Evolutionary conservation across 345 rosid species (phyloP), one percentile per base, ranked within the genome.

Genomic region (Pistacia atlantica): DNA sequence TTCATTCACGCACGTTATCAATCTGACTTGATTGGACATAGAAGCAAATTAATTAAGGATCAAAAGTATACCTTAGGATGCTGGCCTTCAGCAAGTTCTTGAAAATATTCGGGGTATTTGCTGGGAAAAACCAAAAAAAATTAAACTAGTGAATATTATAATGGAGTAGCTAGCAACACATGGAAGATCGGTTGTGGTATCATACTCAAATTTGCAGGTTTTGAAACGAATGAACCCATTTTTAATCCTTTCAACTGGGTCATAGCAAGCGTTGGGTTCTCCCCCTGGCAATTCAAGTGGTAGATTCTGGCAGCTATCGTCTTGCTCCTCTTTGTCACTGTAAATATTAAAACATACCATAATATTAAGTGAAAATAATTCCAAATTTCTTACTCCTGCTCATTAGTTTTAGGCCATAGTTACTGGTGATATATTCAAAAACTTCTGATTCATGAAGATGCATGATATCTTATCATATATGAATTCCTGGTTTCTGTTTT

Each of bases 161-260:
- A 12, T n/a, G 17, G 17, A 12, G 13, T 51, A 51, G 13, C 4
- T 14, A 12, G 2, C 13, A 46, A 46, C 8, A 14, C 55, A 14
- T 11, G 55, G 14, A n/a, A 8, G 42, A 64, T 18, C 0, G n/a
- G 69, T 18, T 65, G 14, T 7, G 6, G 13, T 4, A 25, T 55
- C 75, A 31, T 78, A 82, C 85, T 82, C 77, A 49, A 71, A 82
- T 33, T 37, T 46, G 63, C 1, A 0, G 55, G 45, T 33, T 59
- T 71, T 55, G 80, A 82, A 79, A 76, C 45, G 55, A 35, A 6
- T 31, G 56, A 79, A 82, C 20, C 85, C 82, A 0, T 33, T 60
- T 6, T 0, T 49, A 68, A 82, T 67, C 22, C 51, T 76, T 49
- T 69, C 4, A 7, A 73, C 58, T 8, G 66, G 51, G 51, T 58